These are phyloP conservation scores for Nemania sp. DNA, from an alignment of 2,329 filamentous ascomycete species.

Conservation along the genomic window DNA sequence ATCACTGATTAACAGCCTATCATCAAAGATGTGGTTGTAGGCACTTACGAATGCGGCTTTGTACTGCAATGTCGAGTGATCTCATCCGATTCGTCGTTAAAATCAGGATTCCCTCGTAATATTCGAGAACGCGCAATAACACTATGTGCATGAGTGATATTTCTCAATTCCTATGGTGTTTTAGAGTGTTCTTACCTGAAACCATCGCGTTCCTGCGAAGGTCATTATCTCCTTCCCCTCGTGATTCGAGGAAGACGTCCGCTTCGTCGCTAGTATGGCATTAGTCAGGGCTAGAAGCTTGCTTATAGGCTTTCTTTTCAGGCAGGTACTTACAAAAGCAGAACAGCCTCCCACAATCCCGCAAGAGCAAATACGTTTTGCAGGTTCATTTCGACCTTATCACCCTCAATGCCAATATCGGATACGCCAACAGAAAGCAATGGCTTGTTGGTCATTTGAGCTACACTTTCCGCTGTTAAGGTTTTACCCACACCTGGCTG, in stretches of 20 bases:
- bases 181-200: not conserved
- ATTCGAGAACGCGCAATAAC: slow-evolving; percentile 13
- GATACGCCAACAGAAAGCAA: slow-evolving; percentile 8
- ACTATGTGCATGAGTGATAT: slow-evolving; percentile 2
- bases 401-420: slow-evolving; percentile 8
- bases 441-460: slow-evolving; percentile 8
- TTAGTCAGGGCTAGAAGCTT: not conserved
- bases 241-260: slow-evolving; percentile 14
- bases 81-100: slow-evolving; percentile 16
- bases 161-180: not conserved
- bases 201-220: slow-evolving; percentile 13
- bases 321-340: slow-evolving; percentile 3
- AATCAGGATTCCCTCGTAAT: slow-evolving; percentile 11
- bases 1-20: not conserved
- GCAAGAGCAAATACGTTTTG: slow-evolving; percentile 10
- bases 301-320: not conserved
- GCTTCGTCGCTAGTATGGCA: slow-evolving; percentile 4
- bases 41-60: slow-evolving; percentile 13
- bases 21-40: not conserved
- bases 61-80: slow-evolving; percentile 11
- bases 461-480: slow-evolving; percentile 11
- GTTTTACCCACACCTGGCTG: slow-evolving; percentile 13
- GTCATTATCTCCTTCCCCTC: slow-evolving; percentile 13
- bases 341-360: slow-evolving; percentile 13
- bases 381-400: slow-evolving; percentile 12